These are phyloP conservation scores for Kurtzmaniella quercitrusa DNA, from an alignment of 1,139 yeast genomes.

Conservation along the genomic window DNA sequence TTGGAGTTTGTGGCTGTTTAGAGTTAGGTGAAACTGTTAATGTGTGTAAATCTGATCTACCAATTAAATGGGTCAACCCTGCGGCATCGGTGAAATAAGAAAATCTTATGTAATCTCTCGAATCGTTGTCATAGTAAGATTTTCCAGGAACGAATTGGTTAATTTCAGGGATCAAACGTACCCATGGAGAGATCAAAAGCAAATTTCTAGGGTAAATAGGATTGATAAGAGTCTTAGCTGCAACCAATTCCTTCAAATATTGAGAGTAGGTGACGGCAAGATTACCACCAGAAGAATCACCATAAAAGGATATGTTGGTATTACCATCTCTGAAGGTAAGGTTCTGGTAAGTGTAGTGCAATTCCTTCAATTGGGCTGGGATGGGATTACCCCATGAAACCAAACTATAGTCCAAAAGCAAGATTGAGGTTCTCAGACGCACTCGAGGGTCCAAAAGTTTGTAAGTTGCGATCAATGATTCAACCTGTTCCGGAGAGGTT, in stretches of 20 bases:
- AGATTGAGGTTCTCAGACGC: slow-evolving; percentile 24
- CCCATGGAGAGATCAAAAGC: slow-evolving; percentile 41
- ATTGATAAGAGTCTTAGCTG: neutral
- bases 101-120: slow-evolving; percentile 28
- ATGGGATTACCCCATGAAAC: slow-evolving; percentile 27
- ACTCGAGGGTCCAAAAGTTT: slow-evolving; percentile 25
- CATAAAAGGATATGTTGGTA: slow-evolving; percentile 29
- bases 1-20: slow-evolving; percentile 11
- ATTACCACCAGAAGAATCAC: slow-evolving; percentile 45
- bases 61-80: slow-evolving; percentile 10
- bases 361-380: slow-evolving; percentile 35
- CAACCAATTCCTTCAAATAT: slow-evolving; percentile 17
- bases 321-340: slow-evolving; percentile 26
- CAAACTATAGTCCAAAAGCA: slow-evolving; percentile 38
- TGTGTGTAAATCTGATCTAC: slow-evolving; percentile 9
- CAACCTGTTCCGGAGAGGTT: slow-evolving; percentile 31
- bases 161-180: slow-evolving; percentile 17
- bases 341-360: slow-evolving; percentile 25
- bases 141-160: slow-evolving; percentile 21
- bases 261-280: slow-evolving; percentile 27
- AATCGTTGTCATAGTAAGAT: slow-evolving; percentile 32
- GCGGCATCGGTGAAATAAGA: slow-evolving; percentile 6
- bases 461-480: slow-evolving; percentile 26
- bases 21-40: slow-evolving; percentile 16
- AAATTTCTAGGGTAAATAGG: slow-evolving; percentile 29